Evolutionary conservation across 768 basidiomycete genomes (phyloP).

Genomic region (Daedaleopsis sinensis): DNA sequence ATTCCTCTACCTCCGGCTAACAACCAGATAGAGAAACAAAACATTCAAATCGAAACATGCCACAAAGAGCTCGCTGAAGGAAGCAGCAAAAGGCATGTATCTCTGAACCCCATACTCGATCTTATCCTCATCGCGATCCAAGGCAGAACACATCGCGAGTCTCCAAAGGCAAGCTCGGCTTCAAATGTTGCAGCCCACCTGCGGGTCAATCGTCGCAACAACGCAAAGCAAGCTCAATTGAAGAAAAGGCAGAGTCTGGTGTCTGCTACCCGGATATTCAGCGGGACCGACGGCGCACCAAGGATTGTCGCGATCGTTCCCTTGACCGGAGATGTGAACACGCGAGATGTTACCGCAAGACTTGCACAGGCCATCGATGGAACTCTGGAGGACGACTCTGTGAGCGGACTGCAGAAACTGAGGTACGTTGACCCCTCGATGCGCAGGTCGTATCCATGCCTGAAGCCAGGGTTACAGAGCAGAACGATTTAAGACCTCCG

Average conservation of each 20-base stretch:
- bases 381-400: slow-evolving; percentile 51
- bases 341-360: slow-evolving; percentile 52
- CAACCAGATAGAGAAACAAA: slow-evolving; percentile 76
- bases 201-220: slow-evolving; percentile 79
- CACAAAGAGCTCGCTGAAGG: slow-evolving; percentile 82
- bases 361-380: slow-evolving; percentile 65
- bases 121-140: slow-evolving; percentile 2
- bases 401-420: slow-evolving; percentile 64
- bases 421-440: slow-evolving; percentile 48
- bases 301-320: slow-evolving; percentile 89
- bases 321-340: slow-evolving; percentile 66
- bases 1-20: neutral
- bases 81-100: slow-evolving; percentile 74
- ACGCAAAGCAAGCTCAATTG: slow-evolving; percentile 80
- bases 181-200: slow-evolving; percentile 64
- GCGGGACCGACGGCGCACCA: slow-evolving; percentile 75
- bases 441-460: neutral
- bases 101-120: neutral
- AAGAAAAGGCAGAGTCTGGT: slow-evolving; percentile 71
- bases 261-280: slow-evolving; percentile 77
- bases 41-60: slow-evolving; percentile 90
- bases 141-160: slow-evolving; percentile 63
- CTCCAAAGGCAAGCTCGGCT: slow-evolving; percentile 52
- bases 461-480: slow-evolving; percentile 50
- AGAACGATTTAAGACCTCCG: slow-evolving; percentile 87